A percentile compares a stretch with the other conserved stretches of the same genome.
These are phyloP conservation scores for Paecilomyces niveus DNA, from an alignment of 2,329 filamentous ascomycete genomes.

Conservation along the genomic window DNA sequence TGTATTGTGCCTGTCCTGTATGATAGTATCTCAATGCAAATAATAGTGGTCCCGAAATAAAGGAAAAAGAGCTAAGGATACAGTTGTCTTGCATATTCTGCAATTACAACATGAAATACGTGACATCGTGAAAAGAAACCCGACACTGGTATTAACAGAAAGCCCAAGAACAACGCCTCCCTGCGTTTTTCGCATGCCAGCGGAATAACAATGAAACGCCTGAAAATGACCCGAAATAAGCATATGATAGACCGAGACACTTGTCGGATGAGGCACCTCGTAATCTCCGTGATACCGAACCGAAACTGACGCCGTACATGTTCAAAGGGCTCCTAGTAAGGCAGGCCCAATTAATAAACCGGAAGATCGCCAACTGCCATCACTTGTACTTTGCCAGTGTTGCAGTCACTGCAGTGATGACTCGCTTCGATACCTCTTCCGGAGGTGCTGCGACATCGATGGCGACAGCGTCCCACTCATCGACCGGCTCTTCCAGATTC, in stretches of 20 bases:
- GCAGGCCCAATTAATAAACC: neutral
- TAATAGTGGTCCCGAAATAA: neutral
- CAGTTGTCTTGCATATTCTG: neutral
- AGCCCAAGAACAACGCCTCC: neutral
- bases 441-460: slow-evolving; percentile 55
- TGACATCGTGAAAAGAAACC: neutral
- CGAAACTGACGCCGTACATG: neutral
- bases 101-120: neutral
- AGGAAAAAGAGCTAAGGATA: neutral
- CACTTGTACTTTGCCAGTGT: slow-evolving; percentile 43
- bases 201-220: neutral
- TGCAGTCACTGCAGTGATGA: slow-evolving; percentile 50
- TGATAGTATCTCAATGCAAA: neutral
- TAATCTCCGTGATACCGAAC: neutral
- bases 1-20: neutral
- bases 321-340: neutral
- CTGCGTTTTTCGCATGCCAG: neutral
- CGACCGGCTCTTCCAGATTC: slow-evolving; percentile 78
- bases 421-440: slow-evolving; percentile 52
- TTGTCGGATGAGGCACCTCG: neutral
- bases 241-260: neutral
- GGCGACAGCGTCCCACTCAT: slow-evolving; percentile 62
- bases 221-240: neutral
- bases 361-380: slow-evolving; percentile 2
- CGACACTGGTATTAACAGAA: neutral